phyloP scores from a whole-genome alignment of 345 rosid species.

The Atalantia buxifolia region DNA sequence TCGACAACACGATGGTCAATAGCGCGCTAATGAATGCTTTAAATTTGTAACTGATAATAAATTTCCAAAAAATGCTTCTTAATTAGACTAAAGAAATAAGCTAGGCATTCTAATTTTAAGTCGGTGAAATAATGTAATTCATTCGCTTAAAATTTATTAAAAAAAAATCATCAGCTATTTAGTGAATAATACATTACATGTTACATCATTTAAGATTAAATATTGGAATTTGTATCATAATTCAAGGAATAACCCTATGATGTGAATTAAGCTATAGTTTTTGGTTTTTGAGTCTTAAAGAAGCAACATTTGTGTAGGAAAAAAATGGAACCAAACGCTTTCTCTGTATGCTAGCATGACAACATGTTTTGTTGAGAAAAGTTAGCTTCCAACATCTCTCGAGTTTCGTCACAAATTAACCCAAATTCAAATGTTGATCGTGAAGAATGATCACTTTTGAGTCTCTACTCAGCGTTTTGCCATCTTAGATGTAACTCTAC shows the following conservation, averaged over 20 bases:
- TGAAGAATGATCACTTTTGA: background rate
- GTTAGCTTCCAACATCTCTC: background rate
- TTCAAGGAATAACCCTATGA: too few species aligned
- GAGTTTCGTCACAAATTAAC: background rate
- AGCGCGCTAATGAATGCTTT: background rate
- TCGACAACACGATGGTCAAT: background rate
- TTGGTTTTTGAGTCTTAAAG: too few species aligned
- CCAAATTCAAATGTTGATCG: slow-evolving; percentile 1
- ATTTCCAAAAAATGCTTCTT: background rate
- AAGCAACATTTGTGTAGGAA: too few species aligned
- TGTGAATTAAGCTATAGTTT: too few species aligned
- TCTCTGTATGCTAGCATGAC: background rate
- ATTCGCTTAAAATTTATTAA: too few species aligned
- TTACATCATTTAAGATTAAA: too few species aligned
- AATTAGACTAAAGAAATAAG: background rate
- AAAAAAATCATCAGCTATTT: too few species aligned
- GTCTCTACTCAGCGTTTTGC: background rate
- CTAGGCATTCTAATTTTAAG: too few species aligned
- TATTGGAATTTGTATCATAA: too few species aligned
- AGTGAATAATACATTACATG: too few species aligned
- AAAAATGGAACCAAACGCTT: background rate
- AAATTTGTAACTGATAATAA: background rate
- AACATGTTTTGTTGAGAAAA: background rate
- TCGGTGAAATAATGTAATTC: too few species aligned
- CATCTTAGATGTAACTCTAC: background rate